Conservation (phyloP, 306 rosid genomes). For the Hippophae rhamnoides region DNA sequence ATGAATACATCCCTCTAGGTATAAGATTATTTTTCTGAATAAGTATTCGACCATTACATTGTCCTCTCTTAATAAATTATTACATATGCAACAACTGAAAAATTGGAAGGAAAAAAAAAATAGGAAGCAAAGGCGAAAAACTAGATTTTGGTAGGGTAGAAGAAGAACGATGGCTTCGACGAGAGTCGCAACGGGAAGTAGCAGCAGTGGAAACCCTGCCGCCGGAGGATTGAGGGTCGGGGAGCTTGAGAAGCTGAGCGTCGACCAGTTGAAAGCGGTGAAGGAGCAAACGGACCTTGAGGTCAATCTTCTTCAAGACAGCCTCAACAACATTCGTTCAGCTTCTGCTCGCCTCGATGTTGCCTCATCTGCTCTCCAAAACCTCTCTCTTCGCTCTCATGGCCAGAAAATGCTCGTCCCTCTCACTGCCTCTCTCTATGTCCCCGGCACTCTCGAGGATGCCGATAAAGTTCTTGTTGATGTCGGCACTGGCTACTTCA, state of each 20-base stretch:
- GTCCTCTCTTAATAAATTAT: too few species aligned
- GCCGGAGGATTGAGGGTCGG: slow-evolving; percentile 18
- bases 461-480: slow-evolving; percentile 60
- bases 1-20: too few species aligned
- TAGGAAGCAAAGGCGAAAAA: neutral
- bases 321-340: slow-evolving; percentile 76
- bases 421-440: slow-evolving; percentile 91
- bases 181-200: slow-evolving; percentile 20
- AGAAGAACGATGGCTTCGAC: slow-evolving; percentile 31
- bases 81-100: too few species aligned
- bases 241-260: slow-evolving; percentile 66
- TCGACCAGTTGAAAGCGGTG: slow-evolving; percentile 68
- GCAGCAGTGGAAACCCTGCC: neutral
- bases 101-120: too few species aligned
- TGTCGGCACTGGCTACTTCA: slow-evolving; percentile 92
- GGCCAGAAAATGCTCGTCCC: slow-evolving; percentile 77
- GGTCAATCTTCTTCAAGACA: slow-evolving; percentile 75
- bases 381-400: slow-evolving; percentile 72
- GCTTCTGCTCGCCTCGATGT: slow-evolving; percentile 81
- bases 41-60: too few species aligned
- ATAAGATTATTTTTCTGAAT: too few species aligned
- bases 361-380: slow-evolving; percentile 68
- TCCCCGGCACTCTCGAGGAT: slow-evolving; percentile 73
- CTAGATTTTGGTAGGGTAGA: neutral
- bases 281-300: slow-evolving; percentile 82